Base-by-base conservation (phyloP, 306 rosid genomes). In the Luffa acutangula region DNA sequence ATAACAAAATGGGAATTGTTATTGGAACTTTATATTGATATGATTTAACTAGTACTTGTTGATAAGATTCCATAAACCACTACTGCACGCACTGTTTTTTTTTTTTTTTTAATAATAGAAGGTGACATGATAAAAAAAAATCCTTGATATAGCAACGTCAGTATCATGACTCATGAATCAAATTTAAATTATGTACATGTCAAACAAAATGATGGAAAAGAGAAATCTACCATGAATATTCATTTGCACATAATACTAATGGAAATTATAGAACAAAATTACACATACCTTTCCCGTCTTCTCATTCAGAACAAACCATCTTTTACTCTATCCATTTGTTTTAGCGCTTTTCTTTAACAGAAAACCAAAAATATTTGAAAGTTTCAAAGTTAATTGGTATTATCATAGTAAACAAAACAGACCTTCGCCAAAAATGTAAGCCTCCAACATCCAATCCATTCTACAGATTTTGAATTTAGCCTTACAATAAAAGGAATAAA, bases 301-400 rank as follows among this genome's bases (percentile, higher is more conserved):
- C 83, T 89, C 97, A 82, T 95, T 95, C 64, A 95, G 85, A 78
- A 93, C 99, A 89, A 95, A 95, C 99, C 99, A 95, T 81, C 97
- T 89, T 84, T 84, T 85, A 89, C 91, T 93, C 98, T 97, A 94
- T 33, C 94, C 98, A 85, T 84, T 91, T 80, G 92, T 91, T 88
- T 94, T 94, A 62, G 87, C 90, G 83, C 98, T 94, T 86, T 92
- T 94, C 90, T 94, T 94, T 64, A 86, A 84, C 67, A 94, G 79
- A 86, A 86, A 95, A 57, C 99, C 99, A 93, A 87, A 25, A 52
- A 14, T 33, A 74, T 49, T 74, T 51, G 60, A 51, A 73, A 73
- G 21, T 52, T 74, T 10, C 15, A 52, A 34, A 52, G 63, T 74
- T 74, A 74, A 52, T 48, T 13, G 8, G 78, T 18, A 48, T 49